phyloP scores from a whole-genome alignment of 106 monocot genomes.

The Phalaenopsis equestris region DNA sequence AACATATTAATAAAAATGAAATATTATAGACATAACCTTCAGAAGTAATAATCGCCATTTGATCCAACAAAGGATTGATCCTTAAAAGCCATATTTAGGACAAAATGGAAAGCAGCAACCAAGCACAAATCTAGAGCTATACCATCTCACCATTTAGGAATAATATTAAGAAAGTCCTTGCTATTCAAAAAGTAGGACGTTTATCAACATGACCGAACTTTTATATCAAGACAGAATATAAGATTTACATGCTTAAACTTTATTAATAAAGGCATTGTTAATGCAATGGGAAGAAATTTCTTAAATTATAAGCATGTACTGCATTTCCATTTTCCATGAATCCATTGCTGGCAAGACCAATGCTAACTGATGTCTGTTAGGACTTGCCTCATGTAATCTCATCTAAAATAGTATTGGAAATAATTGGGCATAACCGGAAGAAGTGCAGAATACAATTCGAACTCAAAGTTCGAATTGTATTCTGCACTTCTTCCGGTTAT shows the following conservation, averaged over 20 bases:
- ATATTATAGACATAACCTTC: not conserved
- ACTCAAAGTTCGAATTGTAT: not conserved
- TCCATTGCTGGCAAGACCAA: not conserved
- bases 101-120: not conserved
- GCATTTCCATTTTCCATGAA: not conserved
- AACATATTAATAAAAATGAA: constrained; percentile 9
- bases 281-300: not conserved
- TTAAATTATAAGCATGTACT: not conserved
- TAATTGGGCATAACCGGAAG: not conserved
- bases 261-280: not conserved
- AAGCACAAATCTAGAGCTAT: constrained; percentile 4
- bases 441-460: not conserved
- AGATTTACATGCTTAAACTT: not conserved
- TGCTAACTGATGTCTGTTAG: not conserved
- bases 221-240: not conserved
- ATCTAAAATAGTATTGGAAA: not conserved
- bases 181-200: not conserved
- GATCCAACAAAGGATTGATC: not conserved
- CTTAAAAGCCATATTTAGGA: not conserved
- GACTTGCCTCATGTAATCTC: not conserved
- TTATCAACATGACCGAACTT: not conserved
- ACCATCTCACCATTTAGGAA: not conserved
- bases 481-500: not conserved
- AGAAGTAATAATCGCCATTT: not conserved
- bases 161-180: not conserved